Conservation (phyloP, 768 basidiomycete species). For the Cystofilobasidium macerans region DNA sequence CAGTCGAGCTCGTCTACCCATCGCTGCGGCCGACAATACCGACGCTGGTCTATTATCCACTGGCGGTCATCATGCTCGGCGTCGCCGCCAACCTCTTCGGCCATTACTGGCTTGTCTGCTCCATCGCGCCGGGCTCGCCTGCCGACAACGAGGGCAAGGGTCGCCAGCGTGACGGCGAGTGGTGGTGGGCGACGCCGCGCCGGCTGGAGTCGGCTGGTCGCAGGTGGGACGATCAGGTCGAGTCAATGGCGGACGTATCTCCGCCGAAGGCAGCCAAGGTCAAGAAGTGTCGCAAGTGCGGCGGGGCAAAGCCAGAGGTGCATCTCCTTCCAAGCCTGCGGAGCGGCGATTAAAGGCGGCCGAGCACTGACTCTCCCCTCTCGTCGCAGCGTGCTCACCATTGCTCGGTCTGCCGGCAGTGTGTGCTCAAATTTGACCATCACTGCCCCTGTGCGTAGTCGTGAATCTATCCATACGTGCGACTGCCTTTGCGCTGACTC, state of each 20-base stretch:
- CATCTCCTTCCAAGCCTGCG: conserved; percentile 30
- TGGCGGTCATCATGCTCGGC: conserved; percentile 61
- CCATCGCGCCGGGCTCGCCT: conserved; percentile 66
- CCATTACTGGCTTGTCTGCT: conserved; percentile 80
- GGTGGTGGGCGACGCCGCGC: conserved; percentile 50
- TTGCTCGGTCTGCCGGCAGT: conserved; percentile 80
- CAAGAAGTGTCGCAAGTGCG: conserved; percentile 60
- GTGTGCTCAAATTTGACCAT: conserved; percentile 81
- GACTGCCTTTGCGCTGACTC: background rate
- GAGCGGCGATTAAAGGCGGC: background rate
- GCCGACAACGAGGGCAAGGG: conserved; percentile 42
- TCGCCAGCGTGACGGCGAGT: conserved; percentile 40
- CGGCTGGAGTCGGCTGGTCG: conserved; percentile 25
- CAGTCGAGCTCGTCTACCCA: conserved; percentile 71
- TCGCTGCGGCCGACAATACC: conserved; percentile 30
- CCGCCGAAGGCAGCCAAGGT: conserved; percentile 24
- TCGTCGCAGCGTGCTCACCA: conserved; percentile 70
- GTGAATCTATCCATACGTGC: background rate
- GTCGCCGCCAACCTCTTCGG: conserved; percentile 62
- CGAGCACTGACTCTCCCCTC: background rate
- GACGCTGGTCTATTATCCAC: conserved; percentile 46
- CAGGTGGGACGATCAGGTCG: conserved; percentile 26
- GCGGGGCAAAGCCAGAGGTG: conserved; percentile 64
- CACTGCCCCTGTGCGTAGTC: conserved; percentile 45
- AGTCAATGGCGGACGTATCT: conserved; percentile 1